Evolutionary conservation across 2,329 filamentous ascomycete genomes (phyloP).

Genomic region (Sclerotiophoma versabilis): DNA sequence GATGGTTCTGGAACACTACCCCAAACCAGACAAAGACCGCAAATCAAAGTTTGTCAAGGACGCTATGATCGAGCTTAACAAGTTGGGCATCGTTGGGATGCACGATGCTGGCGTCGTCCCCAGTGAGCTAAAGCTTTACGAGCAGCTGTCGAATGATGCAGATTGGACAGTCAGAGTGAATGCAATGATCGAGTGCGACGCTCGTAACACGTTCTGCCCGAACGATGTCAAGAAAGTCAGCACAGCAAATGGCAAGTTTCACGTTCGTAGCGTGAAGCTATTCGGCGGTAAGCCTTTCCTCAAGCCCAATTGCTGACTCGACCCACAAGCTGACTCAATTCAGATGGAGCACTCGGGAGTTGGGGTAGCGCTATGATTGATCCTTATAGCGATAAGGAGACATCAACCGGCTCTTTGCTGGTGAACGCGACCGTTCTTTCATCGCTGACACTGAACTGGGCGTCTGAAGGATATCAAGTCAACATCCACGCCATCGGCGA

Average conservation of each 20-base stretch:
- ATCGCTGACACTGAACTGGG: slow-evolving; percentile 64
- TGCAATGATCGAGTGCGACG: slow-evolving; percentile 71
- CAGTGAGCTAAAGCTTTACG: slow-evolving; percentile 62
- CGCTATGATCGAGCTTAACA: slow-evolving; percentile 69
- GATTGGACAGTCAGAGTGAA: slow-evolving; percentile 71
- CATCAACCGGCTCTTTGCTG: slow-evolving; percentile 69
- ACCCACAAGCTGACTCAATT: slow-evolving; percentile 20
- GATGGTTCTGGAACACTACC: slow-evolving; percentile 64
- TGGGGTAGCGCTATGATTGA: slow-evolving; percentile 77
- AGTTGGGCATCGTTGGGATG: slow-evolving; percentile 71
- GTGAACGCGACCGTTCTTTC: slow-evolving; percentile 68
- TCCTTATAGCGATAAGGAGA: slow-evolving; percentile 70
- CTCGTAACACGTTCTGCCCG: slow-evolving; percentile 70
- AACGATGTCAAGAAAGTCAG: slow-evolving; percentile 56
- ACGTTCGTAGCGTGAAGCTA: slow-evolving; percentile 70
- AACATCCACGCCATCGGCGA: slow-evolving; percentile 78
- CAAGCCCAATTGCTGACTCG: background rate
- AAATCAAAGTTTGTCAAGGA: slow-evolving; percentile 64
- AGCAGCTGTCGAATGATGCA: slow-evolving; percentile 58
- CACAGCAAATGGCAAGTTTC: slow-evolving; percentile 59
- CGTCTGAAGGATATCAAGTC: slow-evolving; percentile 68
- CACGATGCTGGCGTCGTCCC: slow-evolving; percentile 71
- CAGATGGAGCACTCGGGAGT: slow-evolving; percentile 73
- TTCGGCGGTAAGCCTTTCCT: slow-evolving; percentile 63
- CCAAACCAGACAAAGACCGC: slow-evolving; percentile 61